These are phyloP conservation scores for Knoxdaviesia proteae DNA, from an alignment of 2,329 filamentous ascomycete species.

Conservation along the genomic window DNA sequence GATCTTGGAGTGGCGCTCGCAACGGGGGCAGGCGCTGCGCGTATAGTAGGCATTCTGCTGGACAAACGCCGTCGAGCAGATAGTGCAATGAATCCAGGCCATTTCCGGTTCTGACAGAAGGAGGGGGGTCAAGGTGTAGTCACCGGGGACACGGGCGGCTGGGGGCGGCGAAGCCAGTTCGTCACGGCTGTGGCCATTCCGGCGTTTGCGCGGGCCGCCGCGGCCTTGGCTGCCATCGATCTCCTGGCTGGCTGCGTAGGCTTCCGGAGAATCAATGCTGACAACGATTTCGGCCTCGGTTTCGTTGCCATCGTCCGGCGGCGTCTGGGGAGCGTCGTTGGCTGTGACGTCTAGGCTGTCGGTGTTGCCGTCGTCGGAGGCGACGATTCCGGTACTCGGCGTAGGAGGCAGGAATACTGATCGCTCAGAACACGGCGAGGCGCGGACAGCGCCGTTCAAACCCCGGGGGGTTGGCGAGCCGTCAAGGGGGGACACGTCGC, in stretches of 20 bases:
- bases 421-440: too few relatives aligned
- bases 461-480: neutral
- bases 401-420: too few relatives aligned
- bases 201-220: too few relatives aligned
- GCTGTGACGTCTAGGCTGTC: neutral
- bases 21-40: slow-evolving; percentile 68
- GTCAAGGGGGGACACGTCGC: neutral
- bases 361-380: too few relatives aligned
- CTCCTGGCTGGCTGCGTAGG: too few relatives aligned
- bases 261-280: too few relatives aligned
- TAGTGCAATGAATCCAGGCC: slow-evolving; percentile 78
- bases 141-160: slow-evolving; percentile 37
- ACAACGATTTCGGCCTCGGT: too few relatives aligned
- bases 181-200: too few relatives aligned
- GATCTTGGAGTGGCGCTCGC: slow-evolving; percentile 84
- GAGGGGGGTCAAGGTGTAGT: slow-evolving; percentile 64
- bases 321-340: neutral
- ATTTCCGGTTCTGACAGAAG: slow-evolving; percentile 54
- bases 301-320: neutral
- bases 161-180: too few relatives aligned
- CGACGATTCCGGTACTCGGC: too few relatives aligned
- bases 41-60: slow-evolving; percentile 79
- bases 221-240: too few relatives aligned
- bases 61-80: slow-evolving; percentile 65
- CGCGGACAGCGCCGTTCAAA: neutral